Base-by-base conservation (phyloP, 164 flowering plant genomes). In the Tetrastigma voinierianum region DNA sequence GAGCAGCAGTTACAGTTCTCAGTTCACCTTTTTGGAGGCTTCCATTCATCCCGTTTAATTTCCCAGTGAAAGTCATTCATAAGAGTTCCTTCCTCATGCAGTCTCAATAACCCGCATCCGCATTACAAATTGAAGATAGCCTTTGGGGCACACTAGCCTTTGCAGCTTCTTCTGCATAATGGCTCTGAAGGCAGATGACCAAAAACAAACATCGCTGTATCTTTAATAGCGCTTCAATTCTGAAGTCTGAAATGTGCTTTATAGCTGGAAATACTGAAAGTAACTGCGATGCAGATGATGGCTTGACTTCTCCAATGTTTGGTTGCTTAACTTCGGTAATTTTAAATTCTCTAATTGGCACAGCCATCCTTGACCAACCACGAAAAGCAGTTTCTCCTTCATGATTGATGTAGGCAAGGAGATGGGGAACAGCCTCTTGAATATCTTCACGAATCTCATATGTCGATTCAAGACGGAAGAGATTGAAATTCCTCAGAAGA, bases 291-390 rank as follows among this genome's bases (percentile, higher is more conserved):
- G 90, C 99, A 61, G 93, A 78, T n/a, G 99, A 66, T 21, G 99
- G 99, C 76, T 96, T 96, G 3, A 89, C 96, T 78, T 96, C 99
- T 51, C 99, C 99, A 71, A 96, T 96, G 67, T 96, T 93, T 58
- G 99, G 99, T 74, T 92, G 99, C n/a, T n/a, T 91, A 20, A 96
- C 99, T n/a, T n/a, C 88, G 19, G 81, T 70, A 60, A 96, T n/a
- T 87, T 71, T 93, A 64, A 89, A 93, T 60, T 86, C 85, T 77
- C 81, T 88, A 25, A 96, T n/a, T 4, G 99, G 99, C 62, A 96
- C 98, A 48, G 87, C 99, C 99, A 96, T 96, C 68, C 99, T 91
- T 58, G 99, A 96, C 99, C 99, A 96, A 69, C 99, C 99, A 65
- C 99, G 96, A 57, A 96, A 96, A 62, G 99, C 94, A 72, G 99